Percentiles rank a stretch among this genome's conserved stretches.
phyloP scores from a whole-genome alignment of 305 asterid species.

The Fraxinus nigra region DNA sequence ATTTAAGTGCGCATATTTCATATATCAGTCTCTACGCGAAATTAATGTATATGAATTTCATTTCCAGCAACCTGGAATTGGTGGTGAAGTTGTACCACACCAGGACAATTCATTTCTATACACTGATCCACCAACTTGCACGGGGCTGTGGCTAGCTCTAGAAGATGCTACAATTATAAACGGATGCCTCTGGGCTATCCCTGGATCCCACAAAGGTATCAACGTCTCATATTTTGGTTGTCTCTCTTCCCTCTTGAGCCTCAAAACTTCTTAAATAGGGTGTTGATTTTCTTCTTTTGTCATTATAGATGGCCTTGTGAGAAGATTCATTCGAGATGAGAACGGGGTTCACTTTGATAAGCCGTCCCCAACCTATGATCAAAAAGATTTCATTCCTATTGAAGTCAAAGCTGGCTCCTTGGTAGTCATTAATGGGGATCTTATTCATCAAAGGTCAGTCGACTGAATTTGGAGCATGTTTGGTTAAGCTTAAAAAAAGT shows the following conservation, averaged over 20 bases:
- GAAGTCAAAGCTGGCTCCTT: slow-evolving; percentile 76
- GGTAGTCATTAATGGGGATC: slow-evolving; percentile 74
- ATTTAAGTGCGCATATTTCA: background rate
- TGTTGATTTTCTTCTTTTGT: background rate
- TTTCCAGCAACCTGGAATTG: slow-evolving; percentile 94
- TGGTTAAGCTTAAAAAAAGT: background rate
- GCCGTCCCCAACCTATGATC: slow-evolving; percentile 64
- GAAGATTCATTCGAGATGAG: slow-evolving; percentile 72
- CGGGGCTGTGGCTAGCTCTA: slow-evolving; percentile 92
- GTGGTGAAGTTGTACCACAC: slow-evolving; percentile 94
- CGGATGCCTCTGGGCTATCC: slow-evolving; percentile 98
- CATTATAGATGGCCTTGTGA: slow-evolving; percentile 59
- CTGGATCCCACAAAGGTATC: slow-evolving; percentile 75
- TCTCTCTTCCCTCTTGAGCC: background rate
- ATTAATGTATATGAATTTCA: slow-evolving; percentile 18
- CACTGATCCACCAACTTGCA: slow-evolving; percentile 73
- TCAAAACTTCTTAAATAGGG: background rate
- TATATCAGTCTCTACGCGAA: background rate
- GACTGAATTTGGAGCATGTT: background rate
- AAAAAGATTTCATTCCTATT: slow-evolving; percentile 59
- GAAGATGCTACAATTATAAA: slow-evolving; percentile 75
- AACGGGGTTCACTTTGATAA: slow-evolving; percentile 74
- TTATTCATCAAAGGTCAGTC: slow-evolving; percentile 73
- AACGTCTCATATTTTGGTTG: background rate
- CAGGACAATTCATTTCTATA: slow-evolving; percentile 85